A percentile compares a stretch with the other conserved stretches of the same genome.
Conservation (phyloP, 2,329 filamentous ascomycete genomes). For the Lecanosticta acicola region DNA sequence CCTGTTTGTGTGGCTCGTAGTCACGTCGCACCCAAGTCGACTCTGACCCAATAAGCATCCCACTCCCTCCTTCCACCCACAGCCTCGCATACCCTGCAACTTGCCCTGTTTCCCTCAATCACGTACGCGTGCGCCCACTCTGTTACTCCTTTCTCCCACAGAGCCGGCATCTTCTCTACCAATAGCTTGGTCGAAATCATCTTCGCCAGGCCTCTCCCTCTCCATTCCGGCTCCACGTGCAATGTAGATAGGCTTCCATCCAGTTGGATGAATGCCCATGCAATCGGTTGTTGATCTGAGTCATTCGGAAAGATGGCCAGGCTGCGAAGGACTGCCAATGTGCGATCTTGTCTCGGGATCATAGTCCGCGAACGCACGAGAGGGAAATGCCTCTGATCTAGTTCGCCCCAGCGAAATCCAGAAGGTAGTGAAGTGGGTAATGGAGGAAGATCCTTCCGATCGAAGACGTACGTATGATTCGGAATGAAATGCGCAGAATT, state of each 20-base stretch:
- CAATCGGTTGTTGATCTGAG: constrained; percentile 49
- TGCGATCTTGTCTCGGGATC: constrained; percentile 51
- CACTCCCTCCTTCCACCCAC: constrained; percentile 54
- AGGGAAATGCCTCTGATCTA: constrained; percentile 49
- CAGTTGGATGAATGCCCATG: constrained; percentile 60
- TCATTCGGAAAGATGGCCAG: constrained; percentile 23
- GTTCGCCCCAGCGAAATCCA: constrained; percentile 52
- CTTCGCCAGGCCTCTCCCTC: constrained; percentile 60
- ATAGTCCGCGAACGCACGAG: constrained; percentile 52
- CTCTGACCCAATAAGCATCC: constrained; percentile 53
- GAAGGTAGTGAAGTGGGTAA: constrained; percentile 33
- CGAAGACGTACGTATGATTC: constrained; percentile 27
- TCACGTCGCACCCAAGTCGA: constrained; percentile 34
- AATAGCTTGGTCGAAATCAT: constrained; percentile 55
- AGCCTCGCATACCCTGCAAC: constrained; percentile 57
- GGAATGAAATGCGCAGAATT: constrained; percentile 12
- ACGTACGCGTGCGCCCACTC: constrained; percentile 61
- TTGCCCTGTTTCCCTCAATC: constrained; percentile 54
- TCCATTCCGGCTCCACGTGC: constrained; percentile 55
- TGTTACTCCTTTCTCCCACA: constrained; percentile 35
- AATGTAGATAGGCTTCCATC: constrained; percentile 59
- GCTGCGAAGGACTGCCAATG: constrained; percentile 39
- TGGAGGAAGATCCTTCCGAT: constrained; percentile 2
- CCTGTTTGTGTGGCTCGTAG: too few relatives aligned
- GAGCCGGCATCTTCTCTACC: constrained; percentile 42